Percentiles rank a stretch among this genome's conserved stretches.
phyloP scores from a whole-genome alignment of 2,329 filamentous ascomycete species.

The Lojkania enalia region DNA sequence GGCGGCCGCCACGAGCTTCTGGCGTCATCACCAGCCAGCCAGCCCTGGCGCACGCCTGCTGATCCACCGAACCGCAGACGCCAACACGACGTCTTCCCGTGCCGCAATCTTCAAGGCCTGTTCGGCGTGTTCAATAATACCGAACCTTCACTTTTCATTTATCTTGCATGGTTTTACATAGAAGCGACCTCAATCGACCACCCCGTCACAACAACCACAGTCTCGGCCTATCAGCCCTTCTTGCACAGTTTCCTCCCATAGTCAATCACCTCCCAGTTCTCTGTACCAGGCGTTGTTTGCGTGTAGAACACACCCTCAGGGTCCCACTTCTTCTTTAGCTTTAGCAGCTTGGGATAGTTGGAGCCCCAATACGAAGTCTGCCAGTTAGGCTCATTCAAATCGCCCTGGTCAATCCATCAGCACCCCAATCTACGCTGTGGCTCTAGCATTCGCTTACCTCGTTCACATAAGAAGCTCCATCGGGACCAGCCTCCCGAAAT shows the following conservation, averaged over 20 bases:
- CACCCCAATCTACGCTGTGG: neutral
- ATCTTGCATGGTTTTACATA: too few relatives aligned
- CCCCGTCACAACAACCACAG: too few relatives aligned
- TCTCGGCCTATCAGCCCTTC: slow-evolving; percentile 16
- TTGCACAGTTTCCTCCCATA: slow-evolving; percentile 42
- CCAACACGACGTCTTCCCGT: too few relatives aligned
- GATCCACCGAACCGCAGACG: too few relatives aligned
- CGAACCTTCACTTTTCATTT: too few relatives aligned
- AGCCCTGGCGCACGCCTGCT: too few relatives aligned
- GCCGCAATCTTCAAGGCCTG: too few relatives aligned
- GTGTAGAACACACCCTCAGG: slow-evolving; percentile 40
- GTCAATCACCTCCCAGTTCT: slow-evolving; percentile 39
- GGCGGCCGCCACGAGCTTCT: too few relatives aligned
- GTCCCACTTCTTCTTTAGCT: slow-evolving; percentile 39
- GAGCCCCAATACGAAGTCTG: slow-evolving; percentile 41
- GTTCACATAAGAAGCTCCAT: slow-evolving; percentile 42
- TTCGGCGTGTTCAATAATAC: too few relatives aligned
- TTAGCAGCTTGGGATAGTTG: slow-evolving; percentile 38
- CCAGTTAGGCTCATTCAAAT: slow-evolving; percentile 43
- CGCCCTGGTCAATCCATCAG: slow-evolving; percentile 23
- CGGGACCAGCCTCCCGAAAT: slow-evolving; percentile 32
- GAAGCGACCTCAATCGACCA: too few relatives aligned
- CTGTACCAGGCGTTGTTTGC: slow-evolving; percentile 39
- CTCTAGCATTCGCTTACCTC: slow-evolving; percentile 21
- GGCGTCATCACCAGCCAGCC: too few relatives aligned